A percentile compares a stretch with the other conserved stretches of the same genome.
Evolutionary conservation across 148 eudicot species (phyloP).

Genomic region (Agrostemma githago): DNA sequence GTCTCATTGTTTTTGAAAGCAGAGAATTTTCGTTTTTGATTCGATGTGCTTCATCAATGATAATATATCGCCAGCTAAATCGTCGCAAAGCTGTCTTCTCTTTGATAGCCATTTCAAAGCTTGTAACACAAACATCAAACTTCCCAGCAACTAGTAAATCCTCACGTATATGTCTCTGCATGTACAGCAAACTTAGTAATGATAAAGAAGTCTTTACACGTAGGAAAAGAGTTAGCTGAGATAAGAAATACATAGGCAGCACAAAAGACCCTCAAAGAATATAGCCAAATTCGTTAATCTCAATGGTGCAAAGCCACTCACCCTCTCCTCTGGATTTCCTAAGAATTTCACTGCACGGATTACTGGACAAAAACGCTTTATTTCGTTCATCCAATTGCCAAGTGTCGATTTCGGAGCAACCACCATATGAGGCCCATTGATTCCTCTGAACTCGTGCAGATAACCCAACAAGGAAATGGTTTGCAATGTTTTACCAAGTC

Average conservation of each 20-base stretch:
- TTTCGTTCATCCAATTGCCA: slow-evolving; percentile 99
- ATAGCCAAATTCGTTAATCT: background rate
- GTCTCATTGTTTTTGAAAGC: slow-evolving; percentile 96
- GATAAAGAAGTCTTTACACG: slow-evolving; percentile 2
- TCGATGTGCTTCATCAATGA: slow-evolving; percentile 98
- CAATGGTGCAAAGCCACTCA: slow-evolving; percentile 23
- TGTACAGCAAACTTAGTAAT: slow-evolving; percentile 2
- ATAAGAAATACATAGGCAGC: background rate
- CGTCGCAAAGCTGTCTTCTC: slow-evolving; percentile 80
- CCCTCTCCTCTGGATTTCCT: slow-evolving; percentile 97
- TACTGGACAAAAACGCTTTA: slow-evolving; percentile 83
- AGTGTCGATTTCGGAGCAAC: slow-evolving; percentile 99
- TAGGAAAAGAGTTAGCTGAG: background rate
- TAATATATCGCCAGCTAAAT: slow-evolving; percentile 96
- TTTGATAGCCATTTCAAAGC: slow-evolving; percentile 98
- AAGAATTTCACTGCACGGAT: slow-evolving; percentile 86
- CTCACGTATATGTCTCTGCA: slow-evolving; percentile 84
- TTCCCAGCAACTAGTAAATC: slow-evolving; percentile 87
- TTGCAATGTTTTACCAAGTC: slow-evolving; percentile 97
- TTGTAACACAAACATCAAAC: slow-evolving; percentile 97
- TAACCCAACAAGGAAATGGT: slow-evolving; percentile 95
- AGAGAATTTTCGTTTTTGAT: slow-evolving; percentile 98
- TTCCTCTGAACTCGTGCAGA: slow-evolving; percentile 91
- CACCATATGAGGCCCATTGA: slow-evolving; percentile 99
- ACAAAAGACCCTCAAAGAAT: background rate